These are phyloP conservation scores for Pseudogymnoascus sp. DNA, from an alignment of 2,329 filamentous ascomycete genomes.

Conservation along the genomic window DNA sequence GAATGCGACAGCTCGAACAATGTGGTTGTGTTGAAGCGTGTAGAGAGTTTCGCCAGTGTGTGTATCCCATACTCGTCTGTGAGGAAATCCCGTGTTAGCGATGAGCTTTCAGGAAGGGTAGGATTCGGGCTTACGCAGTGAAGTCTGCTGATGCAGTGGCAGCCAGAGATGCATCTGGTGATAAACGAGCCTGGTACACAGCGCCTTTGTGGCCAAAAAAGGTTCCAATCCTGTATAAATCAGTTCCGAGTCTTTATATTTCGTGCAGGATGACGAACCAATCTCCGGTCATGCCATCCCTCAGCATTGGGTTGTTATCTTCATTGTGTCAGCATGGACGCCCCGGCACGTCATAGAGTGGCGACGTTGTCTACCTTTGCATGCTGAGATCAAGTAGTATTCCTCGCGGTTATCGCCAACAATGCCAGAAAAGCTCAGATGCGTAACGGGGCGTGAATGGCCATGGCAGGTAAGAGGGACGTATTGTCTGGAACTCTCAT, in stretches of 20 bases:
- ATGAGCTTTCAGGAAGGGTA: neutral
- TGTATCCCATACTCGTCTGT: conserved; percentile 92
- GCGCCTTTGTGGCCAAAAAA: conserved; percentile 98
- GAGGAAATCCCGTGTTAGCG: neutral
- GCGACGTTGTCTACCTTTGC: conserved; percentile 44
- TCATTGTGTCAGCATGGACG: conserved; percentile 19
- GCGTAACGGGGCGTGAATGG: conserved; percentile 65
- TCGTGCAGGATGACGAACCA: conserved; percentile 47
- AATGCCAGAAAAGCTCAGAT: conserved; percentile 62
- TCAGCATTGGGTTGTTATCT: conserved; percentile 98
- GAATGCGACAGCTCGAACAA: conserved; percentile 89
- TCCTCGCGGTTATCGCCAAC: conserved; percentile 49
- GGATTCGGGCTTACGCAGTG: conserved; percentile 58
- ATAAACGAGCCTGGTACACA: conserved; percentile 91
- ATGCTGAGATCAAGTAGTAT: conserved; percentile 67
- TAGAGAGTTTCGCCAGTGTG: conserved; percentile 84
- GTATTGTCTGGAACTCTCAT: conserved; percentile 25
- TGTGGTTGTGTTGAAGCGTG: conserved; percentile 86
- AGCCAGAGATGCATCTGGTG: conserved; percentile 76
- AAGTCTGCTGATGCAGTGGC: conserved; percentile 96
- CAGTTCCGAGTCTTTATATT: conserved; percentile 5
- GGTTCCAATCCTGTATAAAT: conserved; percentile 66
- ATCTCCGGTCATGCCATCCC: conserved; percentile 89
- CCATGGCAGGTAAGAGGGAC: conserved; percentile 70
- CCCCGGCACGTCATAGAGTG: neutral